These are phyloP conservation scores for Cynara cardunculus DNA, from an alignment of 129 eudicot genomes.

Conservation along the genomic window DNA sequence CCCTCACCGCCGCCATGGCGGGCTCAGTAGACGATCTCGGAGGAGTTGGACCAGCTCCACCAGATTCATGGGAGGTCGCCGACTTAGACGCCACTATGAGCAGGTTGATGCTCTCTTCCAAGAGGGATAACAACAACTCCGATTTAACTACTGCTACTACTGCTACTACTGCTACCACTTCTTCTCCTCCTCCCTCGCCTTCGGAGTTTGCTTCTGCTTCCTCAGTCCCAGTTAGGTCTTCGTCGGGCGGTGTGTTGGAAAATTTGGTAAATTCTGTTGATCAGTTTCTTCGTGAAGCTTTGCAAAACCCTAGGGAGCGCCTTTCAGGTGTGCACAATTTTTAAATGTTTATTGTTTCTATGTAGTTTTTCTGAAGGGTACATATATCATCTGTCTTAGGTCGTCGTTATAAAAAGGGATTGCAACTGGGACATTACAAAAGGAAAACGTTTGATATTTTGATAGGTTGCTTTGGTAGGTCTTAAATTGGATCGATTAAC, in stretches of 20 bases:
- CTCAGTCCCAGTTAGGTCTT: slow-evolving; percentile 18
- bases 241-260: slow-evolving; percentile 42
- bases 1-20: slow-evolving; percentile 39
- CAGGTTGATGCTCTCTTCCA: slow-evolving; percentile 42
- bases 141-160: slow-evolving; percentile 15
- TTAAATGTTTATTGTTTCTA: not conserved
- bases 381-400: not conserved
- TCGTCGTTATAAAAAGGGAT: not conserved
- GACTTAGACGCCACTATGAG: slow-evolving; percentile 54
- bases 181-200: slow-evolving; percentile 14
- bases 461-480: not conserved
- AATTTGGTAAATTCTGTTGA: slow-evolving; percentile 74
- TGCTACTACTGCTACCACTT: slow-evolving; percentile 8
- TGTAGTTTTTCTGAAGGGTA: not conserved
- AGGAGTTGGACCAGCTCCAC: slow-evolving; percentile 36
- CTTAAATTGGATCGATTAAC: not conserved
- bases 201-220: slow-evolving; percentile 24
- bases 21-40: slow-evolving; percentile 46
- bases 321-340: slow-evolving; percentile 44
- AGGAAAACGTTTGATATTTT: not conserved
- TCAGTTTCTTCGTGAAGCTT: slow-evolving; percentile 95
- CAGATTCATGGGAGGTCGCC: slow-evolving; percentile 60
- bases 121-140: slow-evolving; percentile 22
- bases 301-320: slow-evolving; percentile 97
- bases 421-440: not conserved